phyloP scores from a whole-genome alignment of 306 rosid species.

The Rubus parviflorus region DNA sequence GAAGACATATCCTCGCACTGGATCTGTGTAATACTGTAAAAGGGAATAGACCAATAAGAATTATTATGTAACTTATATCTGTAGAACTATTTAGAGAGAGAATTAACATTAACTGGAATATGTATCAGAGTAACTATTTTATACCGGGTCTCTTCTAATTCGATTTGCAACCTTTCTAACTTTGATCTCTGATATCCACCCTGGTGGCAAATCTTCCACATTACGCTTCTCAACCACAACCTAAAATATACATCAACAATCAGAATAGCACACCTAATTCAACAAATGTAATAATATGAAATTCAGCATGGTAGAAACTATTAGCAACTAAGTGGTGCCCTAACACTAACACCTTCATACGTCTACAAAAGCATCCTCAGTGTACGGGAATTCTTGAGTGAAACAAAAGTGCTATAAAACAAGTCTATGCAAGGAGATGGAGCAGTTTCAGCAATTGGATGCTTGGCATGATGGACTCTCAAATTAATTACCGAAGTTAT shows the following conservation, averaged over 20 bases:
- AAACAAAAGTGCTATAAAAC: neutral
- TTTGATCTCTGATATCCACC: slow-evolving; percentile 71
- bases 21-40: slow-evolving; percentile 51
- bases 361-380: neutral
- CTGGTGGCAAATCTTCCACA: slow-evolving; percentile 74
- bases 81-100: neutral
- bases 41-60: neutral
- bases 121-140: slow-evolving; percentile 11
- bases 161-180: slow-evolving; percentile 40
- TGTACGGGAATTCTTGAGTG: neutral
- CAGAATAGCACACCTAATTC: slow-evolving; percentile 29
- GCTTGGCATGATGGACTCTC: neutral
- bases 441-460: neutral
- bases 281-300: slow-evolving; percentile 21
- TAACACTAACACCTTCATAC: neutral
- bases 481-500: neutral
- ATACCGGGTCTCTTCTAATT: slow-evolving; percentile 46
- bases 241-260: slow-evolving; percentile 40
- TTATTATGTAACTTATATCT: neutral
- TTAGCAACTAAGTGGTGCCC: neutral
- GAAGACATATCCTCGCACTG: slow-evolving; percentile 44
- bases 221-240: slow-evolving; percentile 51
- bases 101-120: neutral
- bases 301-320: neutral
- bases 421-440: neutral